These are phyloP conservation scores for Jatropha podagrica DNA, from an alignment of 441 rosid species.

Conservation along the genomic window DNA sequence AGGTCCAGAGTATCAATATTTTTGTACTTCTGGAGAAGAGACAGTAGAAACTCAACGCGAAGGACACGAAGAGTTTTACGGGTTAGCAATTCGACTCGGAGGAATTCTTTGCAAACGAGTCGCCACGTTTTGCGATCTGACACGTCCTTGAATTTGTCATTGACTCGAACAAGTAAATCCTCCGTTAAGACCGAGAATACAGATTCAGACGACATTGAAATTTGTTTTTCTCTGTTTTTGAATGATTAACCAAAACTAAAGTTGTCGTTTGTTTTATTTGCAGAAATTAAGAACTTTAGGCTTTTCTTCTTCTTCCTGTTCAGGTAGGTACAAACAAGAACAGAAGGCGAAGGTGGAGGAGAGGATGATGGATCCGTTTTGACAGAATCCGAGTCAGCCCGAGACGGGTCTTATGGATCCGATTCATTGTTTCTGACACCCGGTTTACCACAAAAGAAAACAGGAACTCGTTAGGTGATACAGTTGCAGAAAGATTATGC, in stretches of 20 bases:
- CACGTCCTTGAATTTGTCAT: slow-evolving; percentile 38
- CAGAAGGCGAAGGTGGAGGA: slow-evolving; percentile 71
- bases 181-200: slow-evolving; percentile 55
- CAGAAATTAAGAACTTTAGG: background rate
- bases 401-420: slow-evolving; percentile 30
- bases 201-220: slow-evolving; percentile 23
- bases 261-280: background rate
- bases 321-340: slow-evolving; percentile 82
- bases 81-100: slow-evolving; percentile 56
- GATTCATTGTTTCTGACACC: slow-evolving; percentile 35
- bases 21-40: slow-evolving; percentile 46
- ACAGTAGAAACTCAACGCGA: slow-evolving; percentile 60
- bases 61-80: slow-evolving; percentile 60
- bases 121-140: slow-evolving; percentile 68
- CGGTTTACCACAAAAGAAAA: slow-evolving; percentile 1
- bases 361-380: slow-evolving; percentile 50
- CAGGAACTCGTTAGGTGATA: slow-evolving; percentile 5
- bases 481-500: slow-evolving; percentile 21
- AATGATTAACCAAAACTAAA: background rate
- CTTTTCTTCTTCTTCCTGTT: background rate
- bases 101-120: slow-evolving; percentile 69
- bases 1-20: slow-evolving; percentile 62
- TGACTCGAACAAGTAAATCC: slow-evolving; percentile 61
- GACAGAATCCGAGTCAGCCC: slow-evolving; percentile 31
- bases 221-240: background rate